phyloP scores from a whole-genome alignment of 2,329 filamentous ascomycete species.

The Pestalotiopsis sp. region DNA sequence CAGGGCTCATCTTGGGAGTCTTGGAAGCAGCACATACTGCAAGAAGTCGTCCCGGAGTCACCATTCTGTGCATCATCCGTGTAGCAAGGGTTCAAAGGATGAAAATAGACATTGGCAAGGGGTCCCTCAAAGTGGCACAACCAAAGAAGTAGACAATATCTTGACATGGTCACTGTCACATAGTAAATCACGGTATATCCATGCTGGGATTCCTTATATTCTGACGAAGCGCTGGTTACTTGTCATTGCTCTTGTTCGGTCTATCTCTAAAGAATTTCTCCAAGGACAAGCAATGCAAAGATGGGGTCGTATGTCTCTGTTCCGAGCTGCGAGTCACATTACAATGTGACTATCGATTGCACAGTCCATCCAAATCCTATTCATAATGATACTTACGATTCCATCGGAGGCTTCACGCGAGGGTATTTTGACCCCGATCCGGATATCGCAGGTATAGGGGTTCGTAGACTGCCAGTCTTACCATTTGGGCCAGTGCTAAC shows the following conservation, averaged over 20 bases:
- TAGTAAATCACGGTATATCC: neutral
- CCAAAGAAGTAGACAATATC: neutral
- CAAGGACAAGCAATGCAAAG: neutral
- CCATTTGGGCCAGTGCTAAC: neutral
- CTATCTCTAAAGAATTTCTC: neutral
- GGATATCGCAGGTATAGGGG: conserved; percentile 26
- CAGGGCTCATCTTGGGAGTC: neutral
- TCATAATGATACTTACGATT: neutral
- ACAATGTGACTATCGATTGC: neutral
- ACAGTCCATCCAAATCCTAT: no score
- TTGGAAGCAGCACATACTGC: neutral
- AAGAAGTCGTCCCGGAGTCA: neutral
- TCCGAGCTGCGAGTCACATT: neutral
- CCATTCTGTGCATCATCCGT: neutral
- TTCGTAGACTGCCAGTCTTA: conserved; percentile 10
- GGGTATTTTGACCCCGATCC: conserved; percentile 20
- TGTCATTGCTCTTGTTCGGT: neutral
- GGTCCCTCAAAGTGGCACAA: neutral
- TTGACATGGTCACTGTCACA: neutral
- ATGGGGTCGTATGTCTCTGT: conserved; percentile 2
- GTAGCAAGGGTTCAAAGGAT: neutral
- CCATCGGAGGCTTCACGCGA: neutral
- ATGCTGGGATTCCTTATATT: neutral
- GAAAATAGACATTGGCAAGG: neutral
- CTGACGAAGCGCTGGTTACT: neutral